phyloP scores from a whole-genome alignment of 805 yeast genomes.

The Lipomyces orientalis region DNA sequence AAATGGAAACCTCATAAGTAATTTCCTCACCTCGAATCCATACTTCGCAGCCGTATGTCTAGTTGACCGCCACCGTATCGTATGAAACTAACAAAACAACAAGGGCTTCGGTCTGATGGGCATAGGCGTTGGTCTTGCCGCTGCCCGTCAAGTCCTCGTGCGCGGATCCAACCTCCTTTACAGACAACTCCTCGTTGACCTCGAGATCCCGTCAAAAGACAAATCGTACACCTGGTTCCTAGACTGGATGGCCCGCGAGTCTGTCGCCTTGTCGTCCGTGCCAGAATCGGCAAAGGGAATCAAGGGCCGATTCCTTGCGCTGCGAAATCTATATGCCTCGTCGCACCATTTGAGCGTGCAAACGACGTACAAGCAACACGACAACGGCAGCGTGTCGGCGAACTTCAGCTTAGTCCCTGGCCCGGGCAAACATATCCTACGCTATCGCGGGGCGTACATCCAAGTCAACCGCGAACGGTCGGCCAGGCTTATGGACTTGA shows the following conservation, averaged over 20 bases:
- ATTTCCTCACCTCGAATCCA: constrained; percentile 69
- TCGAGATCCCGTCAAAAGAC: constrained; percentile 92
- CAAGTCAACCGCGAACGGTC: constrained; percentile 88
- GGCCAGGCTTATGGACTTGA: constrained; percentile 83
- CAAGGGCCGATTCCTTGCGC: constrained; percentile 6
- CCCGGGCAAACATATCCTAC: constrained; percentile 90
- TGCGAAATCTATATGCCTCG: constrained; percentile 24
- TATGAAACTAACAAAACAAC: neutral
- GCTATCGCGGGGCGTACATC: constrained; percentile 86
- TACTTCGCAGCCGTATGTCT: constrained; percentile 76
- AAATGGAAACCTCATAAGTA: neutral
- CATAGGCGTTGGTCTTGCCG: constrained; percentile 85
- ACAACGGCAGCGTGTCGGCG: constrained; percentile 87
- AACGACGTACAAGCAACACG: constrained; percentile 84
- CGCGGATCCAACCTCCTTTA: constrained; percentile 71
- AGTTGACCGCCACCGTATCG: neutral
- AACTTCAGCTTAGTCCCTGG: constrained; percentile 94
- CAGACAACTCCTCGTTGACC: constrained; percentile 83
- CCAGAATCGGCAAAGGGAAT: neutral
- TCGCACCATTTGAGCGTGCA: constrained; percentile 85
- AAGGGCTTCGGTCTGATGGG: constrained; percentile 94
- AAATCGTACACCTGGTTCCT: constrained; percentile 93
- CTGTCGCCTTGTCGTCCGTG: constrained; percentile 16
- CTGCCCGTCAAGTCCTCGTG: constrained; percentile 71
- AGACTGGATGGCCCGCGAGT: constrained; percentile 75